These are phyloP conservation scores for Solanum hybrid DNA, from an alignment of 305 asterid species.

Conservation along the genomic window DNA sequence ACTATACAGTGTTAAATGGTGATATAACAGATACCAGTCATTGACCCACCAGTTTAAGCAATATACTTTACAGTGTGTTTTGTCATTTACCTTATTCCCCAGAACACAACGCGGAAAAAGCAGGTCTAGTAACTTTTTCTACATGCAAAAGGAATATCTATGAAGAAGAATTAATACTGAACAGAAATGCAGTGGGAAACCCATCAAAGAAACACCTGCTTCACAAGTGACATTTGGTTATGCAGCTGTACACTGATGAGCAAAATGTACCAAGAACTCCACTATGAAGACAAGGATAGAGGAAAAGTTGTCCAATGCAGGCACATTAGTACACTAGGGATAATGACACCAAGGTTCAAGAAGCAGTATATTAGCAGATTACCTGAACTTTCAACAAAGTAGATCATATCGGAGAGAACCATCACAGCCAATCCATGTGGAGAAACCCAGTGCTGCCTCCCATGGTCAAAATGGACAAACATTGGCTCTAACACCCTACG, in stretches of 20 bases:
- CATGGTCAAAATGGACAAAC: slow-evolving; percentile 68
- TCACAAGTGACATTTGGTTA: neutral
- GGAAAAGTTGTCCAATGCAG: neutral
- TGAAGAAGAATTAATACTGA: neutral
- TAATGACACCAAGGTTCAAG: neutral
- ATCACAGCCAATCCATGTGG: slow-evolving; percentile 60
- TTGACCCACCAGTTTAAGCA: neutral
- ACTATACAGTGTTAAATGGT: neutral
- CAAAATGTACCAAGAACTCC: neutral
- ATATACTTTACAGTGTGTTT: neutral
- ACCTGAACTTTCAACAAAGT: slow-evolving; percentile 79
- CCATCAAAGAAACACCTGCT: neutral
- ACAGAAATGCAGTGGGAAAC: neutral
- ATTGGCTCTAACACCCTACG: slow-evolving; percentile 80
- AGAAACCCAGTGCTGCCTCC: slow-evolving; percentile 71
- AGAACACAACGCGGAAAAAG: neutral
- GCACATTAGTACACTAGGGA: neutral
- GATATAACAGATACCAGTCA: neutral
- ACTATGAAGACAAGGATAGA: neutral
- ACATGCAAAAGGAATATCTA: neutral
- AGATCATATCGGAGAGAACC: slow-evolving; percentile 76
- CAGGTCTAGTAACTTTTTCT: neutral
- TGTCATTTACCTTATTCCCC: neutral
- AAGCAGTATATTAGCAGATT: neutral
- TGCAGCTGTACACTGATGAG: neutral